Evolutionary conservation across 192 early-diverging fungal species (phyloP).

Genomic region (Backusella tarrabulga): DNA sequence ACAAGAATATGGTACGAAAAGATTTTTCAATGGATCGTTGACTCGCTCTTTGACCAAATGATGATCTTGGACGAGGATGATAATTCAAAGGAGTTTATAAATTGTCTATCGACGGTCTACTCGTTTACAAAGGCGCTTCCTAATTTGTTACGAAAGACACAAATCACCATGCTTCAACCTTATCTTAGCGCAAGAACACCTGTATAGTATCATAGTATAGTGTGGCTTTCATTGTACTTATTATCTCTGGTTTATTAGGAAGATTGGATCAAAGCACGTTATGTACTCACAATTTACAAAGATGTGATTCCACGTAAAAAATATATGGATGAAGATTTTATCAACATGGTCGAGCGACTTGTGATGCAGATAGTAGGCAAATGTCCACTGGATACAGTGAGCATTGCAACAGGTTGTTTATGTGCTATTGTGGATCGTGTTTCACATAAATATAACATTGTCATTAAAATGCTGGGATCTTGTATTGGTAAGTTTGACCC

Average conservation of each 20-base stretch:
- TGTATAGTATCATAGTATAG: not conserved
- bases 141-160: conserved; percentile 28
- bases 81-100: conserved; percentile 16
- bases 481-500: conserved; percentile 29
- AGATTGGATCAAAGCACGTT: conserved; percentile 42
- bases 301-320: conserved; percentile 49
- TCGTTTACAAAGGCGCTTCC: conserved; percentile 33
- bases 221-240: not conserved
- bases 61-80: conserved; percentile 61
- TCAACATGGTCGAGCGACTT: conserved; percentile 57
- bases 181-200: conserved; percentile 49
- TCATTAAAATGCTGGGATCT: conserved; percentile 48
- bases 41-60: conserved; percentile 73
- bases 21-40: conserved; percentile 66
- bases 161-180: conserved; percentile 50
- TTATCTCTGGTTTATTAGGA: conserved; percentile 38
- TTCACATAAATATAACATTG: conserved; percentile 46
- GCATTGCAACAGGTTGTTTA: conserved; percentile 69
- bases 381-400: conserved; percentile 39
- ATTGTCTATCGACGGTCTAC: conserved; percentile 28
- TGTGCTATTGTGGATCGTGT: conserved; percentile 64
- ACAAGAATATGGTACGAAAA: conserved; percentile 41
- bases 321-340: conserved; percentile 53
- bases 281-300: conserved; percentile 53
- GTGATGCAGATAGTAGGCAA: conserved; percentile 53